phyloP scores from a whole-genome alignment of 805 yeast genomes.

The Lipomyces sp. region DNA sequence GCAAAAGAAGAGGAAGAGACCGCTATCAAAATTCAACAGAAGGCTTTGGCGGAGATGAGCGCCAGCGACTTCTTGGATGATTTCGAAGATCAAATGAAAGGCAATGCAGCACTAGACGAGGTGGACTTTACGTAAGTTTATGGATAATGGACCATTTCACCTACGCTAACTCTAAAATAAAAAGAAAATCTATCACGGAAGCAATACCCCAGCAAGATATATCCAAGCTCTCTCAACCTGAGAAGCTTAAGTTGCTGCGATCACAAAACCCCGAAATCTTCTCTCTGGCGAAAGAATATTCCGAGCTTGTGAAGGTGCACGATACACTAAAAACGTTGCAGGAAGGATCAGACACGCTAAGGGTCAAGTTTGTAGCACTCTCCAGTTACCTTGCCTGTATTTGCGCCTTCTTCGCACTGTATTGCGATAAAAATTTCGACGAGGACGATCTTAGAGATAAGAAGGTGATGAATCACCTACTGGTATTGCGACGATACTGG shows the following conservation, averaged over 20 bases:
- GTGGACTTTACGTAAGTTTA: slow-evolving; percentile 25
- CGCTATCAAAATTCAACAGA: slow-evolving; percentile 83
- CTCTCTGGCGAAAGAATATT: slow-evolving; percentile 71
- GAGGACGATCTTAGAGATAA: slow-evolving; percentile 76
- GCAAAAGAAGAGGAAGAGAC: slow-evolving; percentile 82
- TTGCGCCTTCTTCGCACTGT: slow-evolving; percentile 75
- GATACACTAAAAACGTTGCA: slow-evolving; percentile 38
- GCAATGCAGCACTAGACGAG: slow-evolving; percentile 53
- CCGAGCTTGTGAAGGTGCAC: slow-evolving; percentile 51
- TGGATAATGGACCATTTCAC: neutral
- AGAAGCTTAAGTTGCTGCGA: slow-evolving; percentile 58
- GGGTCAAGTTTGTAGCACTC: slow-evolving; percentile 69
- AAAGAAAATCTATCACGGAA: slow-evolving; percentile 38
- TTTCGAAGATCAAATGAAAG: slow-evolving; percentile 73
- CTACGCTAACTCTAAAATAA: neutral
- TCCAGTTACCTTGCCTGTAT: slow-evolving; percentile 80
- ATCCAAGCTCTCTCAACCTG: slow-evolving; percentile 56
- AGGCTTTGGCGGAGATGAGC: slow-evolving; percentile 73
- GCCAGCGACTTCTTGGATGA: slow-evolving; percentile 80
- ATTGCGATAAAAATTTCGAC: slow-evolving; percentile 59
- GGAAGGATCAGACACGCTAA: slow-evolving; percentile 24
- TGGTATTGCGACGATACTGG: slow-evolving; percentile 73
- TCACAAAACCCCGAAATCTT: slow-evolving; percentile 80
- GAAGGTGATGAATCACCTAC: slow-evolving; percentile 84
- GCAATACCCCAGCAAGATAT: slow-evolving; percentile 53